Percentiles rank a stretch among this genome's conserved stretches.
Evolutionary conservation across 2,329 filamentous ascomycete genomes (phyloP).

Genomic region (Cercospora sp.): DNA sequence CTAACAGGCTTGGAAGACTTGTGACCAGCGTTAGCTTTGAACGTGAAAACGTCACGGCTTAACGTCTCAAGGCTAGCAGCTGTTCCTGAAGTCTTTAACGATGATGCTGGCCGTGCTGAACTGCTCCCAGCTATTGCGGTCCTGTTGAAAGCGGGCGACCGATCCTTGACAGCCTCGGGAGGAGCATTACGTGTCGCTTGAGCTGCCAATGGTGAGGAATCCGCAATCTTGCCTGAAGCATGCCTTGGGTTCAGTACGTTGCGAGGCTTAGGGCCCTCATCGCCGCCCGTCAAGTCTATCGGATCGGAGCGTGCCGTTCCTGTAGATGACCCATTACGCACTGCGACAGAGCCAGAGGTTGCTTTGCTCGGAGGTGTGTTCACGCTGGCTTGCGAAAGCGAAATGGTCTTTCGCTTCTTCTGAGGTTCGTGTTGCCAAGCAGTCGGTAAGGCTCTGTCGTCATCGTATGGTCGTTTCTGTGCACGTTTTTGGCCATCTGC

Average conservation of each 20-base stretch:
- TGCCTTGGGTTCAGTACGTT: background rate
- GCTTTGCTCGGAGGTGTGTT: background rate
- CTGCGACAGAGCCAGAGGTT: background rate
- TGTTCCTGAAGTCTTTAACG: background rate
- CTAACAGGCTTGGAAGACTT: background rate
- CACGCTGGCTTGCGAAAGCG: background rate
- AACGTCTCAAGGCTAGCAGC: background rate
- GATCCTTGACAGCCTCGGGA: background rate
- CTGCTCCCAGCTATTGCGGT: background rate
- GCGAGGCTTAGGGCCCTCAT: background rate
- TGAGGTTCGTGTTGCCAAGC: background rate
- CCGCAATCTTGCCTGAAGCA: background rate
- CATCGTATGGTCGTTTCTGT: background rate
- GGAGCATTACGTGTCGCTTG: background rate
- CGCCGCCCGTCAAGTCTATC: background rate
- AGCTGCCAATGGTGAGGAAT: background rate
- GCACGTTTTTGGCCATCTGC: background rate
- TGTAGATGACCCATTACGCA: background rate
- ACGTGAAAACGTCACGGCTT: background rate
- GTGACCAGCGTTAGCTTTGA: background rate
- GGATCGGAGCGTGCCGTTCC: background rate
- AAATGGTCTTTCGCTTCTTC: background rate
- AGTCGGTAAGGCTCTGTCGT: background rate
- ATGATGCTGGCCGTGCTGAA: background rate
- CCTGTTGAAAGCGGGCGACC: background rate